These are phyloP conservation scores for Silene coronaria DNA, from an alignment of 179 eudicot species.

Conservation along the genomic window DNA sequence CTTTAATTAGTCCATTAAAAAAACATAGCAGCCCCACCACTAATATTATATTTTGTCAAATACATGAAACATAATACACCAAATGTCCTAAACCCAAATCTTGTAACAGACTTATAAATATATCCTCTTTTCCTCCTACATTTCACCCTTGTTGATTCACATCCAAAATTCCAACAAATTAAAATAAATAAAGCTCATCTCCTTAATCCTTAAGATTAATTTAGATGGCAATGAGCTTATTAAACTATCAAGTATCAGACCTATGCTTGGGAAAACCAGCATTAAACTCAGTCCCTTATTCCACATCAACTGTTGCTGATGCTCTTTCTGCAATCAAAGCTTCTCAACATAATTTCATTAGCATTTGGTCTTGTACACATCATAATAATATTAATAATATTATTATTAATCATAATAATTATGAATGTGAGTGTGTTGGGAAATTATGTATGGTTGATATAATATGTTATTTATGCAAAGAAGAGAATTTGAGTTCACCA, in stretches of 20 bases:
- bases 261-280: constrained; percentile 44
- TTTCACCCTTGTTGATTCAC: not conserved
- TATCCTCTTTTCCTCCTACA: not conserved
- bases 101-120: not conserved
- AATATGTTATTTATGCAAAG: constrained; percentile 34
- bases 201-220: not conserved
- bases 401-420: not conserved
- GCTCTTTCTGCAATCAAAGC: constrained; percentile 35
- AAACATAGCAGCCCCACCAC: not conserved
- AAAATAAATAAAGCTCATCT: not conserved
- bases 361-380: constrained; percentile 32
- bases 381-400: not conserved
- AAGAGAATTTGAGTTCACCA: constrained; percentile 30
- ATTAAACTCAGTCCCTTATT: constrained; percentile 28
- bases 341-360: constrained; percentile 31
- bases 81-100: not conserved
- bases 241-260: constrained; percentile 31
- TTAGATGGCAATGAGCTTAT: constrained; percentile 39
- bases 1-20: not conserved
- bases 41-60: too few relatives aligned
- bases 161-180: not conserved
- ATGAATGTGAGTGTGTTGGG: constrained; percentile 36
- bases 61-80: not conserved
- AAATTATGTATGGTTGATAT: constrained; percentile 39
- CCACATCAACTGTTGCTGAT: constrained; percentile 27